phyloP scores from a whole-genome alignment of 1,284 basidiomycete species.

The Rhodotorula mucilaginosa region DNA sequence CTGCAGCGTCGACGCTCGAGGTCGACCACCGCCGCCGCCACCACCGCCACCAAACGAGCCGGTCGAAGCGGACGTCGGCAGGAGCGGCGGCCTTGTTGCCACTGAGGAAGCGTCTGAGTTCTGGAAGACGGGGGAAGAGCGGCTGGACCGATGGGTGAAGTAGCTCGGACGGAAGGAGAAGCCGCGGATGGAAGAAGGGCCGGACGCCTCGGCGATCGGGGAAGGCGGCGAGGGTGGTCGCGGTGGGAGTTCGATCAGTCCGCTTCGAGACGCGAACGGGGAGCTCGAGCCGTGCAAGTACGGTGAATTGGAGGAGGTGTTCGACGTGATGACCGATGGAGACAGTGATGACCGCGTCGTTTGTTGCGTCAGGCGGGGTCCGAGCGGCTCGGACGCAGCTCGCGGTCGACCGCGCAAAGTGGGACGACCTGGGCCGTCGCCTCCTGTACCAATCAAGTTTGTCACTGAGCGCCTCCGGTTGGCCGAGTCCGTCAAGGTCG shows the following conservation, averaged over 20 bases:
- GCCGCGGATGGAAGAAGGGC: not conserved
- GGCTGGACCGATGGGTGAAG: slow-evolving; percentile 19
- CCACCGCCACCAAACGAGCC: not conserved
- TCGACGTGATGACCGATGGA: not conserved
- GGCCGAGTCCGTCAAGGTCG: slow-evolving; percentile 1
- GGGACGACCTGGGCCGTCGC: not conserved
- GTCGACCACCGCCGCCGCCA: slow-evolving; percentile 1
- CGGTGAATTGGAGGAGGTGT: not conserved
- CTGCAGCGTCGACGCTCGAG: slow-evolving; percentile 22
- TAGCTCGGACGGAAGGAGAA: slow-evolving; percentile 2
- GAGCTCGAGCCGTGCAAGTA: slow-evolving; percentile 17
- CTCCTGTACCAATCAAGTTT: not conserved
- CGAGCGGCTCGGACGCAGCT: slow-evolving; percentile 19
- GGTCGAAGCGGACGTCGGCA: slow-evolving; percentile 2
- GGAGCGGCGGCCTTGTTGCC: not conserved
- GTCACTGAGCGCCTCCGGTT: not conserved
- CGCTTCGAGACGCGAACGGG: slow-evolving; percentile 25
- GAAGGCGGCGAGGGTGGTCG: not conserved
- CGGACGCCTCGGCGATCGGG: not conserved
- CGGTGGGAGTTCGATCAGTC: slow-evolving; percentile 22
- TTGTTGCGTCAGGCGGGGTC: not conserved
- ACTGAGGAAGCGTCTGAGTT: not conserved
- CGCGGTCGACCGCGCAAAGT: slow-evolving; percentile 10
- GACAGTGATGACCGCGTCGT: not conserved
- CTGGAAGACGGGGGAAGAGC: slow-evolving; percentile 1